Evolutionary conservation across 441 rosid genomes (phyloP).

Genomic region (Populus hybrid): DNA sequence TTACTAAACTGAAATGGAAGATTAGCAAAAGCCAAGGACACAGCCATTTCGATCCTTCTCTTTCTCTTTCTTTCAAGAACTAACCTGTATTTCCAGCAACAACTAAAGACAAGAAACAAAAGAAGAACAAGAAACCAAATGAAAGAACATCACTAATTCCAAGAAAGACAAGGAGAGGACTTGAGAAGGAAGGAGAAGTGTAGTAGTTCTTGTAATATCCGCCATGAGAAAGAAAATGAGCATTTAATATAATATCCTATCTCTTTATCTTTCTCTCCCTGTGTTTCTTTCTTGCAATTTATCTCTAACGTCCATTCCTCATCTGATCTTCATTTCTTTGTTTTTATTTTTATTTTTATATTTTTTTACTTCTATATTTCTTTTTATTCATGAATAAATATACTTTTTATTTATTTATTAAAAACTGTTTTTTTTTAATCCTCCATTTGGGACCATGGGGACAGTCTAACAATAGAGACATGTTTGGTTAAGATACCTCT

Average conservation of each 20-base stretch:
- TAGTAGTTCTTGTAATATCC: conserved; percentile 40
- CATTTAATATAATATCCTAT: not conserved
- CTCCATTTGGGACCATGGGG: not conserved
- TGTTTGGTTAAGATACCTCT: not conserved
- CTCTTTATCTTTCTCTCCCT: not conserved
- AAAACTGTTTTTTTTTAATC: too few species aligned
- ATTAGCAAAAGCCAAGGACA: conserved; percentile 56
- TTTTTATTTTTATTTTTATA: not conserved
- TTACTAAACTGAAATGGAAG: conserved; percentile 31
- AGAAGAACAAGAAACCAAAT: conserved; percentile 8
- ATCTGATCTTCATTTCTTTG: conserved; percentile 13
- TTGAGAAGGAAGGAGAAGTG: not conserved
- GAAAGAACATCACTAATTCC: conserved; percentile 18
- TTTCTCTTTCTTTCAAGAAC: not conserved
- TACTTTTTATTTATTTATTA: not conserved
- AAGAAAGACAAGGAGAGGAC: conserved; percentile 12
- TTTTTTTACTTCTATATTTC: too few species aligned
- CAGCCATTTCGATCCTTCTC: conserved; percentile 28
- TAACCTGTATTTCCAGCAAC: not conserved
- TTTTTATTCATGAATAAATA: not conserved
- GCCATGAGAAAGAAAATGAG: conserved; percentile 35
- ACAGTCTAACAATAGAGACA: not conserved
- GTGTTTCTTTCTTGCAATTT: conserved; percentile 13
- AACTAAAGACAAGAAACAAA: conserved; percentile 2
- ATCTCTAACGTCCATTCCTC: conserved; percentile 52